phyloP scores from a whole-genome alignment of 2,329 filamentous ascomycete genomes.

The Neofusicoccum sp. region DNA sequence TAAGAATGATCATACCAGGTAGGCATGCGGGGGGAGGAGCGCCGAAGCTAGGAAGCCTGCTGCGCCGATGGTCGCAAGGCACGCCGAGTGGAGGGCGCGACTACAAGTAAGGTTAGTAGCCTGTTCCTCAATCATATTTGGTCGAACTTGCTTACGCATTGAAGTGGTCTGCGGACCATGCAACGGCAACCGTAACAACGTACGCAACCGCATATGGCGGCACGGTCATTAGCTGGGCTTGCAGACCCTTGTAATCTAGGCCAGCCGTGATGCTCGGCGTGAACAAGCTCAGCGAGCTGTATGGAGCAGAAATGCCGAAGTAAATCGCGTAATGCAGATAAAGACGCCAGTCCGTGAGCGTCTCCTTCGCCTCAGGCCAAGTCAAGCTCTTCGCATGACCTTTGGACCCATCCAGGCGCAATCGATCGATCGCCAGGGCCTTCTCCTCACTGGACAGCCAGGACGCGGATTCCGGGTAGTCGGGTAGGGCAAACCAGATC shows the following conservation, averaged over 20 bases:
- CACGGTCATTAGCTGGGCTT: constrained; percentile 65
- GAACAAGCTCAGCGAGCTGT: constrained; percentile 51
- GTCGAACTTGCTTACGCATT: constrained; percentile 41
- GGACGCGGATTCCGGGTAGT: constrained; percentile 49
- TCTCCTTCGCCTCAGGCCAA: constrained; percentile 48
- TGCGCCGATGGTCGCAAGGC: constrained; percentile 52
- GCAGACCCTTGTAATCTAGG: constrained; percentile 54
- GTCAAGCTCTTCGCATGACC: constrained; percentile 44
- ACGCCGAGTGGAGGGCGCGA: constrained; percentile 52
- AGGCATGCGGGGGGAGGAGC: constrained; percentile 59
- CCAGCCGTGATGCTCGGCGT: constrained; percentile 65
- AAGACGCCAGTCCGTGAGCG: constrained; percentile 51
- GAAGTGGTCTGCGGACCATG: constrained; percentile 62
- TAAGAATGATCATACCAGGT: constrained; percentile 37
- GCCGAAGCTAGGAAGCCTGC: constrained; percentile 63
- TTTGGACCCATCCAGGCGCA: constrained; percentile 44
- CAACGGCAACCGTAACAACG: constrained; percentile 40
- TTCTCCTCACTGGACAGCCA: constrained; percentile 49
- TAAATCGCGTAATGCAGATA: constrained; percentile 50
- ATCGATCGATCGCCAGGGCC: constrained; percentile 39
- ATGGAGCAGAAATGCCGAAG: constrained; percentile 27
- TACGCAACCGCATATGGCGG: constrained; percentile 64
- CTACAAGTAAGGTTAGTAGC: background rate
- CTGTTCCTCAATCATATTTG: background rate
- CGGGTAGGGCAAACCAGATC: constrained; percentile 49